Conservation (phyloP, 495 filamentous ascomycete genomes). For the Niebla homalea region DNA sequence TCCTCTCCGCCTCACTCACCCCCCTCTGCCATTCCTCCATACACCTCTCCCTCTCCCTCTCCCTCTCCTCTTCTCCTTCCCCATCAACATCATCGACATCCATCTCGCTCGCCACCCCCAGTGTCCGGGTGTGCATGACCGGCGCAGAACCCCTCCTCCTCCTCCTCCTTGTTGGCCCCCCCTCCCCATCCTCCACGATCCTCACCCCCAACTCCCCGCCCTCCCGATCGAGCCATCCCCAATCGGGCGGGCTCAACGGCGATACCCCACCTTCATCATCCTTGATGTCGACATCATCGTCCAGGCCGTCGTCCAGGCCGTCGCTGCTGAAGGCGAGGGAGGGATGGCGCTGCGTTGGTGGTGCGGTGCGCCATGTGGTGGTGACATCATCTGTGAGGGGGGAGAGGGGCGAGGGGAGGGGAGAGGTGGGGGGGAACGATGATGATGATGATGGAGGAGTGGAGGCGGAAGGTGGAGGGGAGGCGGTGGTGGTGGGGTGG, state of each 20-base stretch:
- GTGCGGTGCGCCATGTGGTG: background rate
- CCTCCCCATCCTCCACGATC: background rate
- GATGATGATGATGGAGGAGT: background rate
- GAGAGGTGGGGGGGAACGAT: background rate
- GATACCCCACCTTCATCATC: background rate
- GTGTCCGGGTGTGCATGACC: conserved; percentile 3
- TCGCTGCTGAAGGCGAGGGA: background rate
- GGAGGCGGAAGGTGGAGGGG: background rate
- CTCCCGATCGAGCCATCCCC: background rate
- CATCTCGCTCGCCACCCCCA: conserved; percentile 1
- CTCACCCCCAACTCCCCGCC: background rate
- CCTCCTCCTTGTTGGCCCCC: background rate
- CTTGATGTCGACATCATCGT: background rate
- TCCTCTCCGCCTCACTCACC: background rate
- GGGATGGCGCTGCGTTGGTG: background rate
- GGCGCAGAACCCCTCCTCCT: background rate
- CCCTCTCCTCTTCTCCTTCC: background rate
- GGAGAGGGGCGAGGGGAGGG: background rate
- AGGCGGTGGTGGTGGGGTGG: background rate
- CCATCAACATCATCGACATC: background rate
- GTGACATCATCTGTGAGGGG: background rate
- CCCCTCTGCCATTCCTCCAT: background rate
- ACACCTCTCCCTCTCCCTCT: background rate
- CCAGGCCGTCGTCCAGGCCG: background rate
- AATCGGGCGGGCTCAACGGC: background rate